Evolutionary conservation across 176 grass and related monocot species (phyloP).

Genomic region (Bromus sterilis): DNA sequence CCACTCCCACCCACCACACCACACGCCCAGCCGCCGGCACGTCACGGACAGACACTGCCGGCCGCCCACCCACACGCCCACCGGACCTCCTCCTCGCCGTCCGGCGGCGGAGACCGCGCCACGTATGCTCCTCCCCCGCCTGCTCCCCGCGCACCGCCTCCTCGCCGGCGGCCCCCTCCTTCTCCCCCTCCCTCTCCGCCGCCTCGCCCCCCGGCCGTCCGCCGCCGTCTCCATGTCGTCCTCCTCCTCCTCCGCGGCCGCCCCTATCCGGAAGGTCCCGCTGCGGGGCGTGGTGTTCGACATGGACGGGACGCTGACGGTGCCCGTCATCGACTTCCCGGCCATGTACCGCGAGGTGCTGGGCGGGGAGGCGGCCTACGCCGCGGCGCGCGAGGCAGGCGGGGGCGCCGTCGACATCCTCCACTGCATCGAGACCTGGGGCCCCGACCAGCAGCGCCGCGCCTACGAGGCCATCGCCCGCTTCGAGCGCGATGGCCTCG

Average conservation of each 20-base stretch:
- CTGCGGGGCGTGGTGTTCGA: constrained; percentile 89
- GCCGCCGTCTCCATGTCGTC: constrained; percentile 16
- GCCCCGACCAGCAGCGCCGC: constrained; percentile 47
- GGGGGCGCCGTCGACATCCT: constrained; percentile 74
- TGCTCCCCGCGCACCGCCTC: constrained; percentile 19
- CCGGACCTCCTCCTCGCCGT: not conserved
- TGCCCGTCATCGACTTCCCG: constrained; percentile 86
- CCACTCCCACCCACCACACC: no score
- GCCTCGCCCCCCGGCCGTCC: not conserved
- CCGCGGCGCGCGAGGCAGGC: constrained; percentile 27
- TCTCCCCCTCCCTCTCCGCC: not conserved
- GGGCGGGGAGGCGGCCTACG: constrained; percentile 51
- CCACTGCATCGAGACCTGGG: constrained; percentile 62
- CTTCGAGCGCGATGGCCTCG: constrained; percentile 80
- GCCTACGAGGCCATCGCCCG: constrained; percentile 77
- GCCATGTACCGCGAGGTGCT: constrained; percentile 91
- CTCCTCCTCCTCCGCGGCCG: not conserved
- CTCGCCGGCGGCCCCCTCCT: not conserved
- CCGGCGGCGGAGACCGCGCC: constrained; percentile 9
- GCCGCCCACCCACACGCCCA: not conserved
- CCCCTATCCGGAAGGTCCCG: not conserved
- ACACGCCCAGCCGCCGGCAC: not conserved
- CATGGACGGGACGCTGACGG: constrained; percentile 96
- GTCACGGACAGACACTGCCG: not conserved
- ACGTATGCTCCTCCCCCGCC: constrained; percentile 32